These are phyloP conservation scores for Micromonas pusilla DNA, from an alignment of 139 green algal species.

Conservation along the genomic window DNA sequence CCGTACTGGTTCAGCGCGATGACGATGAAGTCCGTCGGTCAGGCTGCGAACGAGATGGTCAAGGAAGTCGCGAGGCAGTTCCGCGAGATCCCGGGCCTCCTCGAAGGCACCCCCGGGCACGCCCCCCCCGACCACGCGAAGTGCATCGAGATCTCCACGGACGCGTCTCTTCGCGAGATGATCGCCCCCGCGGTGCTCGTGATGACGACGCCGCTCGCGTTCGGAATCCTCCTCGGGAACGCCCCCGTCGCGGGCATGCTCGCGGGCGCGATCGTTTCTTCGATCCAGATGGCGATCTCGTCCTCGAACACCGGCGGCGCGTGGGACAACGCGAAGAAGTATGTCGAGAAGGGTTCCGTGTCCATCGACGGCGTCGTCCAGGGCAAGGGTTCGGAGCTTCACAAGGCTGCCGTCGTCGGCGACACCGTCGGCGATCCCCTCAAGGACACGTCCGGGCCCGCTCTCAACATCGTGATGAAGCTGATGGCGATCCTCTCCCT, in stretches of 20 bases:
- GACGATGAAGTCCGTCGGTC: slow-evolving; percentile 50
- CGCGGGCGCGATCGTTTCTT: slow-evolving; percentile 43
- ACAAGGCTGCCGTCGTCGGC: slow-evolving; percentile 51
- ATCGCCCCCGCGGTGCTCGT: slow-evolving; percentile 52
- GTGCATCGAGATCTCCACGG: slow-evolving; percentile 53
- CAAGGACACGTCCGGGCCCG: slow-evolving; percentile 55
- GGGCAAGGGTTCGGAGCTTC: slow-evolving; percentile 43
- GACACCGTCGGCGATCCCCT: slow-evolving; percentile 59
- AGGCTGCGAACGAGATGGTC: slow-evolving; percentile 51
- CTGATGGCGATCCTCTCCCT: slow-evolving; percentile 47
- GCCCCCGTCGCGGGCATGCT: slow-evolving; percentile 54
- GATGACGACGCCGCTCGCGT: slow-evolving; percentile 42
- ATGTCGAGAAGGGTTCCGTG: slow-evolving; percentile 42
- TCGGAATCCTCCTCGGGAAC: slow-evolving; percentile 54
- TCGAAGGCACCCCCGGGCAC: slow-evolving; percentile 53
- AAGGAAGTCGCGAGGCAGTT: slow-evolving; percentile 59
- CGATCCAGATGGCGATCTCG: slow-evolving; percentile 57
- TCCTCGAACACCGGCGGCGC: slow-evolving; percentile 56
- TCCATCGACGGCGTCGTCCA: slow-evolving; percentile 34
- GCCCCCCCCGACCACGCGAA: slow-evolving; percentile 46
- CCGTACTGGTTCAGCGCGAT: slow-evolving; percentile 56
- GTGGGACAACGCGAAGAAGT: slow-evolving; percentile 60
- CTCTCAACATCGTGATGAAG: slow-evolving; percentile 58
- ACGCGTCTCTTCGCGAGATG: slow-evolving; percentile 55
- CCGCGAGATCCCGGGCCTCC: slow-evolving; percentile 40